Percentiles rank a stretch among this genome's conserved stretches.
phyloP scores from a whole-genome alignment of 352 stramenopile species.

The Pythium myriotylum region DNA sequence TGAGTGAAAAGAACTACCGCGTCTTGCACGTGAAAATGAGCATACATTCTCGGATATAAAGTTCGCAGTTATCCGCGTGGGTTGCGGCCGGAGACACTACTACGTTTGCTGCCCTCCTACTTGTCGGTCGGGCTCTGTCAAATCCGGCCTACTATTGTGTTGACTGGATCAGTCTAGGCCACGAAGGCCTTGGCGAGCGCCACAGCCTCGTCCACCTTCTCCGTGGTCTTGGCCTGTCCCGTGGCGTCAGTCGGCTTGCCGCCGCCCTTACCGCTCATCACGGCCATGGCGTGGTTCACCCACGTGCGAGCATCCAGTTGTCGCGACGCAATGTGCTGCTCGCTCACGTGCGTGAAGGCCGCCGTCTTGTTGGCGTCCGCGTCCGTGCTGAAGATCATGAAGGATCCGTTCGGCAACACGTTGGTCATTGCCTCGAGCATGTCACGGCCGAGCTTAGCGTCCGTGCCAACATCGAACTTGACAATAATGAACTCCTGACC shows the following conservation, averaged over 20 bases:
- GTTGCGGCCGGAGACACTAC: neutral
- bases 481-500: slow-evolving; percentile 81
- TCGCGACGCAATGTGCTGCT: slow-evolving; percentile 67
- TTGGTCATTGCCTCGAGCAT: slow-evolving; percentile 92
- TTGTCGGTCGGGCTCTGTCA: neutral
- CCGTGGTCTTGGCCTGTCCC: slow-evolving; percentile 78
- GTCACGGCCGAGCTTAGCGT: slow-evolving; percentile 95
- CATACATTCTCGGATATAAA: no score
- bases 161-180: slow-evolving; percentile 16
- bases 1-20: no score
- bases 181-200: slow-evolving; percentile 67
- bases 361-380: slow-evolving; percentile 92
- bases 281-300: slow-evolving; percentile 90
- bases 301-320: slow-evolving; percentile 92
- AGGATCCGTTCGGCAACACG: slow-evolving; percentile 81
- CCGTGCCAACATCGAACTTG: slow-evolving; percentile 92
- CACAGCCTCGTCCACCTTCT: slow-evolving; percentile 71
- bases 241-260: slow-evolving; percentile 89
- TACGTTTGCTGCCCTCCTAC: neutral
- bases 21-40: no score
- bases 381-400: slow-evolving; percentile 94
- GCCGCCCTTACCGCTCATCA: slow-evolving; percentile 94
- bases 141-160: neutral
- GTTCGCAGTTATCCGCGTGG: no score
- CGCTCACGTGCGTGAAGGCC: slow-evolving; percentile 92